Evolutionary conservation across 2,329 filamentous ascomycete species (phyloP), one percentile per base, ranked within the genome.

Genomic region (Aspergillus candidus): DNA sequence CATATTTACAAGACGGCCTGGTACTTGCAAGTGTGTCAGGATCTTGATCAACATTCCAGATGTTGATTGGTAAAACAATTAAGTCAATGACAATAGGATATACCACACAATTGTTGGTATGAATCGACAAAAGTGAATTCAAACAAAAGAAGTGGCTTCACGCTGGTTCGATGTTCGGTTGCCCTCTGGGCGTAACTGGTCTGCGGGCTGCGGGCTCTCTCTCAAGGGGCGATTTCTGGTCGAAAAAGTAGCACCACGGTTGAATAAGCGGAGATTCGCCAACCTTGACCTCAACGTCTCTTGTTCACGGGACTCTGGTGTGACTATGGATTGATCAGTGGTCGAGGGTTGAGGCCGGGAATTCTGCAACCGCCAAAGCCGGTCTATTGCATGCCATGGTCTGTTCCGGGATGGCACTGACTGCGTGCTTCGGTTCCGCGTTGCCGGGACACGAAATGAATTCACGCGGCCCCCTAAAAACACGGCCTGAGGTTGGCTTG

Each of bases 351-450:
- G 22, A 27, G 22, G 22, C 22, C 7, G 22, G 7, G 22, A 10
- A 27, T 27, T 27, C 22, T 27, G 22, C 22, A 27, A 27, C 22
- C 30, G 17, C 15, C 35, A 18, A 12, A 40, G 6, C 6, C 22
- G 22, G 22, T 27, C 22, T 27, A 27, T 27, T 7, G 22, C 22
- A 27, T 27, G 22, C 22, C 22, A 27, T 27, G 22, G 22, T 27
- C 22, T 27, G 22, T 27, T 27, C 3, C 22, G 22, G 30, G 53
- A 43, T 13, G 61, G 52, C n/a, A 55, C 51, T 27, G 59, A 50
- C 36, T 56, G 57, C 44, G 65, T 56, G 38, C 67, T 58, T 22
- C 66, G 62, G 7, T 63, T 60, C n/a, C 69, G 59, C 5, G 70
- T 56, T 38, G 63, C 47, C 48, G 68, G 62, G 4, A 62, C 61